Base-by-base conservation (phyloP, 179 eudicot genomes). In the Nepenthes alata region DNA sequence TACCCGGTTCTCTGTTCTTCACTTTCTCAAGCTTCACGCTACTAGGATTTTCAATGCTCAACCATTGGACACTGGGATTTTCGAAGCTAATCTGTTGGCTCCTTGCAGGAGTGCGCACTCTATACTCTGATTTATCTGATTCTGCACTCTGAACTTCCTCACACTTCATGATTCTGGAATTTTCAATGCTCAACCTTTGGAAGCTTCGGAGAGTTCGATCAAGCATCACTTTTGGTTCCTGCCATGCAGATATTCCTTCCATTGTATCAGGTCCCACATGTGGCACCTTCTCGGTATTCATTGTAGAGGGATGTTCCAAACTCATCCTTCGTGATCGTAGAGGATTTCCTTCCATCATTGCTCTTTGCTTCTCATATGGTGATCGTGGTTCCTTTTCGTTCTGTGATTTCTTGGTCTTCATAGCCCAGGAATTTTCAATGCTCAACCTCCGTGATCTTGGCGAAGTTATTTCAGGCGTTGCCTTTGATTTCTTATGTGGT, bases 131-230 rank as follows among this genome's bases (percentile, higher is more conserved):
- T 55, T 55, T 62, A 44, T 57, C 61, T 38, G 44, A 15, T 60
- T 48, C 53, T 54, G 55, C 37, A 51, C 60, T 56, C n/a, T 47
- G 39, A 34, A 61, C 54, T 25, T 50, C 60, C n/a, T 64, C 70
- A 51, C 50, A 37, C 59, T 71, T 75, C 64, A 57, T 47, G 39
- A 50, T 57, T 39, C 60, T 58, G 52, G 75, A 57, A 57, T 71
- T 84, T 60, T 84, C 90, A 47, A 82, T 68, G 53, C 77, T 82
- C 52, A 68, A 60, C 61, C 83, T 78, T 60, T 74, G 66, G 25
- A 25, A 25, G 25, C 25, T 25, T 25, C 25, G 25, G 25, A 25
- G 25, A 25, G 25, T 25, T 25, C 25, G 25, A 25, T 25, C 25
- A 25, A 25, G 25, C 25, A 25, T 25, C 25, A 25, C 25, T 25